These are phyloP conservation scores for Sutorius eximius DNA, from an alignment of 1,284 basidiomycete genomes.

Conservation along the genomic window DNA sequence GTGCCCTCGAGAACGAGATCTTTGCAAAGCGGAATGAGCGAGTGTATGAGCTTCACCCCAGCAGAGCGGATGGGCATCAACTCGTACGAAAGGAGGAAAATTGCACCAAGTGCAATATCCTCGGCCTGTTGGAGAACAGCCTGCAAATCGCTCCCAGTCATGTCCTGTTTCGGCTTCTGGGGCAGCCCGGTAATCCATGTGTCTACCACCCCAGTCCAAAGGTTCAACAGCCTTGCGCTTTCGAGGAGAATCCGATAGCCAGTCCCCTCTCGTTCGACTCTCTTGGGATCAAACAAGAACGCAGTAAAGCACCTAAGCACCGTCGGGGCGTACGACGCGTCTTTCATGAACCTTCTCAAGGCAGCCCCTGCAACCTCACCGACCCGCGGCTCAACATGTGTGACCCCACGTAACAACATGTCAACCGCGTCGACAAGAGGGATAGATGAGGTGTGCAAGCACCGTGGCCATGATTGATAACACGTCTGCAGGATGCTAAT, in stretches of 20 bases:
- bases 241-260: slow-evolving; percentile 66
- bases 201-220: slow-evolving; percentile 80
- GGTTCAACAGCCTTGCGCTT: slow-evolving; percentile 57
- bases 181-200: slow-evolving; percentile 59
- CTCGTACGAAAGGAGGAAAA: slow-evolving; percentile 80
- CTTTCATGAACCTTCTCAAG: slow-evolving; percentile 72
- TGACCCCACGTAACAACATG: slow-evolving; percentile 78
- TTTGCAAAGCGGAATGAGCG: slow-evolving; percentile 44
- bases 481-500: slow-evolving; percentile 77
- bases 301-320: slow-evolving; percentile 72
- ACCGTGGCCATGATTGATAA: slow-evolving; percentile 86
- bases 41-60: slow-evolving; percentile 62
- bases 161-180: slow-evolving; percentile 41
- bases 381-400: slow-evolving; percentile 81
- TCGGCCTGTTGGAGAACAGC: slow-evolving; percentile 44
- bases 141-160: slow-evolving; percentile 42
- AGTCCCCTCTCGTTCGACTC: slow-evolving; percentile 67
- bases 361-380: slow-evolving; percentile 70
- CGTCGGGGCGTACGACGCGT: slow-evolving; percentile 55
- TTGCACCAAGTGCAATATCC: slow-evolving; percentile 70
- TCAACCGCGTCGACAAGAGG: slow-evolving; percentile 68
- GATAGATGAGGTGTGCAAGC: slow-evolving; percentile 54
- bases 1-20: slow-evolving; percentile 42
- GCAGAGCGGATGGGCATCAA: slow-evolving; percentile 47
- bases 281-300: slow-evolving; percentile 76